A percentile compares a stretch with the other conserved stretches of the same genome.
phyloP scores from a whole-genome alignment of 2,329 filamentous ascomycete genomes.

The Aspergillus sp. region DNA sequence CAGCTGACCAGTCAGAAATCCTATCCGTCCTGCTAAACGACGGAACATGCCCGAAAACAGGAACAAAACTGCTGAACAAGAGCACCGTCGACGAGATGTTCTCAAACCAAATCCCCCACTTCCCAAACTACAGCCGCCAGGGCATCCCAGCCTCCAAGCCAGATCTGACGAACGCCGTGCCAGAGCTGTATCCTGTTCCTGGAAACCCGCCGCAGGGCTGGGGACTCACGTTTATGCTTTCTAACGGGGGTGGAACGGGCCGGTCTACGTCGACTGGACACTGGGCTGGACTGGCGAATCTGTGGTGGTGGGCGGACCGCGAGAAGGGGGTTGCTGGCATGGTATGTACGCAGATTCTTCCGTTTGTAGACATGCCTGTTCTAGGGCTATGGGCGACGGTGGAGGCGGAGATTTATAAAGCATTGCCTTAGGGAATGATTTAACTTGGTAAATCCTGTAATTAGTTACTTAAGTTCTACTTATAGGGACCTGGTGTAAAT shows the following conservation, averaged over 20 bases:
- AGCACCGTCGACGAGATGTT: constrained; percentile 60
- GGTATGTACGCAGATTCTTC: constrained; percentile 43
- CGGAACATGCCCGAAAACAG: constrained; percentile 57
- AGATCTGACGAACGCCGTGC: constrained; percentile 48
- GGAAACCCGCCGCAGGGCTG: constrained; percentile 60
- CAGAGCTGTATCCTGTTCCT: constrained; percentile 50
- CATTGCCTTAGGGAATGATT: background rate
- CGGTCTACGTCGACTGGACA: constrained; percentile 48
- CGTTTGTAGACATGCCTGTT: constrained; percentile 1
- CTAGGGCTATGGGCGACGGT: background rate
- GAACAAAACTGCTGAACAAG: constrained; percentile 42
- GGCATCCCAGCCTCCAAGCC: constrained; percentile 42
- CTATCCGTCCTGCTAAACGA: constrained; percentile 56
- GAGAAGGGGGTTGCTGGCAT: constrained; percentile 57
- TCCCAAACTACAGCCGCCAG: constrained; percentile 55
- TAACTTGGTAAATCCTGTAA: too few species aligned
- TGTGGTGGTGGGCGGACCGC: constrained; percentile 60
- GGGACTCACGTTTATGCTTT: constrained; percentile 59
- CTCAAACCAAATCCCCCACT: constrained; percentile 58
- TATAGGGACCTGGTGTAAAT: too few species aligned
- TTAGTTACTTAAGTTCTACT: too few species aligned
- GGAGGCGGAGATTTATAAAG: background rate
- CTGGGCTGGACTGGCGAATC: constrained; percentile 58
- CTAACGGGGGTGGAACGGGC: constrained; percentile 45
- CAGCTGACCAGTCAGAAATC: background rate